phyloP scores from a whole-genome alignment of 148 eudicot genomes.

The Camellia lanceoleosa region DNA sequence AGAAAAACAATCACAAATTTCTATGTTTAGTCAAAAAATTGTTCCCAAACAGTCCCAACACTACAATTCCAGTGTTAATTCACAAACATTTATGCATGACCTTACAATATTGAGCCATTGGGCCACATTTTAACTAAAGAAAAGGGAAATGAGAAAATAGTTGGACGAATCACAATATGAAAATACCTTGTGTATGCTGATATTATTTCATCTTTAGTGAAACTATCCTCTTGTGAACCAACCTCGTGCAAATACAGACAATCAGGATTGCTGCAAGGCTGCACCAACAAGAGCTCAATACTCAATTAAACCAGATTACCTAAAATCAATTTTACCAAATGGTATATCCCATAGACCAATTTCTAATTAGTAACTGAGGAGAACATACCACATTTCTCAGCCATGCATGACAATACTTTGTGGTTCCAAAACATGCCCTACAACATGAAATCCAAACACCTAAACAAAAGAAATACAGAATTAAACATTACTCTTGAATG shows the following conservation, averaged over 20 bases:
- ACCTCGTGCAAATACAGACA: conserved; percentile 95
- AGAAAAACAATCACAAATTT: background rate
- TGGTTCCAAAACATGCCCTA: conserved; percentile 99
- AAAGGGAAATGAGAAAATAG: background rate
- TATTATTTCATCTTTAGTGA: conserved; percentile 80
- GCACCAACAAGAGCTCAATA: conserved; percentile 24
- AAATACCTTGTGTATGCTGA: conserved; percentile 83
- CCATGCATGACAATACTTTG: conserved; percentile 99
- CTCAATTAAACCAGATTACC: background rate
- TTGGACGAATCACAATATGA: background rate
- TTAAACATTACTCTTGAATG: background rate
- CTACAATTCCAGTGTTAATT: background rate
- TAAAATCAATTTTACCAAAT: background rate
- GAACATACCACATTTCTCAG: conserved; percentile 79
- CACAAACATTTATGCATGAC: background rate
- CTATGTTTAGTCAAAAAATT: background rate
- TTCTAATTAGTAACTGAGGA: conserved; percentile 4
- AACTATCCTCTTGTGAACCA: conserved; percentile 93
- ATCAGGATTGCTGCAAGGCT: conserved; percentile 95
- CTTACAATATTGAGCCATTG: background rate
- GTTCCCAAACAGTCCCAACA: background rate
- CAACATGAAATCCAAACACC: conserved; percentile 14
- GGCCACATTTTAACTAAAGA: background rate
- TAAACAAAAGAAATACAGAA: conserved; percentile 14
- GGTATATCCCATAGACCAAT: background rate